phyloP scores from a whole-genome alignment of 148 eudicot species.

The Cornus suecica region DNA sequence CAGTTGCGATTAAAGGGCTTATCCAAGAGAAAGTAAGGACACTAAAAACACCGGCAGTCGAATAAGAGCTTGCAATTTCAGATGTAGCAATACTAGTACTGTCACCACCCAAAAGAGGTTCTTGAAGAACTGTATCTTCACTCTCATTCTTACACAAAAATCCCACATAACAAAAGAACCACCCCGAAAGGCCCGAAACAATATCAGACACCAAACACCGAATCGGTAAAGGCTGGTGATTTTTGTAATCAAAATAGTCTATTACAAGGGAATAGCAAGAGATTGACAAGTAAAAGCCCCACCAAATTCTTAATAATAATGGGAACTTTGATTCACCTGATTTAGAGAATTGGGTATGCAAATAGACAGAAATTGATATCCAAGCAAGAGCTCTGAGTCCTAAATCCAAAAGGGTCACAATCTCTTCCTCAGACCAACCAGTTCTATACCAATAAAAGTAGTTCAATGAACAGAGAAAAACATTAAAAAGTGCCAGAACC shows the following conservation, averaged over 20 bases:
- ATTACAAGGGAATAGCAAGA: constrained; percentile 49
- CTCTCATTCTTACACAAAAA: constrained; percentile 21
- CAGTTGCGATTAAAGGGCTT: not conserved
- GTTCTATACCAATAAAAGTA: not conserved
- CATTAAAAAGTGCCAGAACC: not conserved
- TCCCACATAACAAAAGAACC: constrained; percentile 20
- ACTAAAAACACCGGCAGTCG: not conserved
- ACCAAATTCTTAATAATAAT: not conserved
- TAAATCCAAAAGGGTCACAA: not conserved
- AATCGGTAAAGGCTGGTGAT: not conserved
- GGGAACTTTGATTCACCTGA: not conserved
- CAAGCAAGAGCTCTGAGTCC: not conserved
- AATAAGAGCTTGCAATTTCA: not conserved
- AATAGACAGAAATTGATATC: not conserved
- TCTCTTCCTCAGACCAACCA: not conserved
- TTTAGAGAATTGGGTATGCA: not conserved
- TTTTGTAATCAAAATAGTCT: not conserved
- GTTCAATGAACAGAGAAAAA: not conserved
- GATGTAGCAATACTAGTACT: not conserved
- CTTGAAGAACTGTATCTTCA: constrained; percentile 19
- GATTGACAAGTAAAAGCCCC: constrained; percentile 28
- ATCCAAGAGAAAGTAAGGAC: constrained; percentile 3
- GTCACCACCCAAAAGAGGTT: constrained; percentile 28
- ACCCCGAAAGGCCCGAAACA: constrained; percentile 30
- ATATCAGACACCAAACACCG: constrained; percentile 27